Base-by-base conservation (phyloP, 2,329 filamentous ascomycete genomes). In the Epichloe glyceriae region DNA sequence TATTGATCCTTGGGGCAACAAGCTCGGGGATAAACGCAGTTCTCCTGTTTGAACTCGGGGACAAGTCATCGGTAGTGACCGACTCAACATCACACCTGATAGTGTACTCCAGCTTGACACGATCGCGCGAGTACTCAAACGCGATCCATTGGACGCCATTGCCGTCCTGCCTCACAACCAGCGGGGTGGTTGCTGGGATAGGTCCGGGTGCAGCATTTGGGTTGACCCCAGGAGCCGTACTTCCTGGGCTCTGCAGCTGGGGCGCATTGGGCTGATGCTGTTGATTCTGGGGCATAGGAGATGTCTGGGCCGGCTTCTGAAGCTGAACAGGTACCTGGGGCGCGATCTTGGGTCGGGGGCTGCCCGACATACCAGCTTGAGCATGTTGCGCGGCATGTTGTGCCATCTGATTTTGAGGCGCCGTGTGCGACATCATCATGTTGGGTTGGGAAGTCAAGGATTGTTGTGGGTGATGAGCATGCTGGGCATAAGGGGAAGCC, bases 31-130 rank as follows among this genome's bases (percentile, higher is more conserved):
- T 97, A 98, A 14, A 98, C 93, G 65, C 93, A 97, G 71, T 98
- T 98, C 66, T 96, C 91, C 8, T 88, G 88, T 74, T 95, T 97
- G 78, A 97, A 97, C 57, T 97, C 91, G 56, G 80, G 74, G 80
- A 79, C 17, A 98, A 77, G 54, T 83, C 83, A 51, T 96, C 89
- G 43, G 91, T 89, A 63, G 90, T 89, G 55, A 98, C 89, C 0
- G 90, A 96, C 70, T 97, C 93, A 19, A 97, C 93, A 60, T 97
- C 93, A 66, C 93, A 97, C 49, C 93, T 85, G 61, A 98, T 98
- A 1, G 90, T 96, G 70, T 98, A 98, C 69, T 97, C 90, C 89
- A 97, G 95, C 80, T 98, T 98, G 58, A 97, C 90, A 44, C 91
- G 79, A 64, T 98, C 91, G 54, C 91, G 82, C 11, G 91, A 97